Base-by-base conservation (phyloP, 2,329 filamentous ascomycete species). In the Exophiala alcalophila region DNA sequence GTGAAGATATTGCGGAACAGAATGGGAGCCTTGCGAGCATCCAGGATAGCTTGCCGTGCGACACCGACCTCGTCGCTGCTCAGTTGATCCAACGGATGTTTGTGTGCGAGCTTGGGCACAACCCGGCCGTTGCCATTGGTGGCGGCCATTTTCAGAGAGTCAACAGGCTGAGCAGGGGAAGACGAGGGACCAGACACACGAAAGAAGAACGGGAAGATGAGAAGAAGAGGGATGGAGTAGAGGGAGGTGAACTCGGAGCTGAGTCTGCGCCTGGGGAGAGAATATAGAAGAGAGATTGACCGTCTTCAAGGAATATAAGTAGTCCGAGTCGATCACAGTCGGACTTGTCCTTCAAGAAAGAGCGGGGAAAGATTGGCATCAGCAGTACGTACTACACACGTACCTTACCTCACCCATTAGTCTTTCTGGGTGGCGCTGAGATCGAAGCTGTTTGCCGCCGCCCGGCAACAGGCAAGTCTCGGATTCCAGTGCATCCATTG, bases 11-110 rank as follows among this genome's bases (percentile, higher is more conserved):
- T 70, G 2, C 72, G 66, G 51, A 76, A 76, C 34, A 69, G 53
- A 10, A 68, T 54, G 4, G 53, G 54, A 32, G 60, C 55, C 33
- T 60, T 58, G 28, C 67, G 62, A 3, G 58, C 52, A 12, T 68
- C 64, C 19, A 71, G 64, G 45, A 79, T 66, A 24, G 76, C 62
- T 49, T 72, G 70, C 29, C 68, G 65, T 18, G 76, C 71, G 15
- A 65, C 59, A 40, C 65, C 63, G 20, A 78, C 76, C 60, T 81
- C 78, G 21, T 76, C 67, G 56, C 73, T 61, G 40, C 66, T 73
- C 45, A 81, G 69, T 54, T 69, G 75, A 56, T 76, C 74, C 63
- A 79, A 65, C n/a, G 76, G 76, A 50, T 76, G 73, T 21, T 62
- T 64, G 21, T 40, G 27, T 4, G 21, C 21, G 32, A 24, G 23